Evolutionary conservation across 805 yeast species (phyloP), one percentile per base, ranked within the genome.

Genomic region (Hanseniaspora singularis): DNA sequence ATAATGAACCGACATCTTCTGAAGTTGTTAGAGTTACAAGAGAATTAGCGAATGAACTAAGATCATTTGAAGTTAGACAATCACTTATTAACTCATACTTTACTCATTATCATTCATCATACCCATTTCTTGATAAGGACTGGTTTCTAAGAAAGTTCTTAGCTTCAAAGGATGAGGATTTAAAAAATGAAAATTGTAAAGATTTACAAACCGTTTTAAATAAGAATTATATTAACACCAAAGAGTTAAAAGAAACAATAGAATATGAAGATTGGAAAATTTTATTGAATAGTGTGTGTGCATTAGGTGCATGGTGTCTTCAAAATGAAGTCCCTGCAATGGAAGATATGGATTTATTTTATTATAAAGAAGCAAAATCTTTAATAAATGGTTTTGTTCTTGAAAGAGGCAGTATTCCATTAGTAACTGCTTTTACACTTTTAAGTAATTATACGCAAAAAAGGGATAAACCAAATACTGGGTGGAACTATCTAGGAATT

Each of bases 271-370:
- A 55, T 31, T 76, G 79, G 77, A 72, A 71, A 51, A 64, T 77
- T 19, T 54, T 80, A 27, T 58, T 75, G 34, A 72, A 77, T 54
- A 69, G 79, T 0, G 75, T 79, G 0, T 57, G 78, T 23, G 81
- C 82, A 0, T 60, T 80, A n/a, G 87, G 86, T 14, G 72, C 82
- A 20, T 79, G 82, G 80, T 76, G 81, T 56, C 51, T 71, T 10
- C 69, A 72, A 53, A 79, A 79, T 12, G 80, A 76, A 51, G 58
- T 58, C 5, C 55, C 66, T 15, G 64, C 73, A 1, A 41, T 47
- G 46, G 30, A 32, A 11, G 68, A 67, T 46, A 64, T 70, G 33
- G 83, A 79, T 55, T 51, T 76, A 30, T 64, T 71, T 38, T 79
- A 77, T 51, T 80, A 76, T 54, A 70, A 70, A 40, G 65, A 71